Evolutionary conservation across 148 eudicot genomes (phyloP).

Genomic region (Diospyros kaki): DNA sequence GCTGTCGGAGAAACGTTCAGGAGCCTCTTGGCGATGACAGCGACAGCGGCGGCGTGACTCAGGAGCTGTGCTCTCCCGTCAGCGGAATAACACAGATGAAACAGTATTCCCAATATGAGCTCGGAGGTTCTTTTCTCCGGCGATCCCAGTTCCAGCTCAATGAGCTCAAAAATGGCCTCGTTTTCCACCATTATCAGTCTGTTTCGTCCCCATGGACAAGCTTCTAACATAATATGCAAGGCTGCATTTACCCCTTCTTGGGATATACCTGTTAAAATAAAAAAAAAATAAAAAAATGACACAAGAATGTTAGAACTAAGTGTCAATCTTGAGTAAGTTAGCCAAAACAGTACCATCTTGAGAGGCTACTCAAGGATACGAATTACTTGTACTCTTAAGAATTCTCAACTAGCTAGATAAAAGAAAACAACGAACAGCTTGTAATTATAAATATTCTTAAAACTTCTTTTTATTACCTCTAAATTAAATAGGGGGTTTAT

Average conservation of each 20-base stretch:
- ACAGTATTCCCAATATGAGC: conserved; percentile 28
- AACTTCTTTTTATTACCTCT: too few species aligned
- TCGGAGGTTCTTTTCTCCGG: conserved; percentile 35
- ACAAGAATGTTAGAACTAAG: background rate
- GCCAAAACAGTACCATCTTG: too few species aligned
- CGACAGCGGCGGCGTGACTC: conserved; percentile 41
- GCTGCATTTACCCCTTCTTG: conserved; percentile 27
- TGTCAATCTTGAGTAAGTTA: background rate
- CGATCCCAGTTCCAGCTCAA: conserved; percentile 29
- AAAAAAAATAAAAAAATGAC: background rate
- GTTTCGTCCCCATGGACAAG: conserved; percentile 38
- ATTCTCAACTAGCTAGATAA: too few species aligned
- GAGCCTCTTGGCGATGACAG: conserved; percentile 32
- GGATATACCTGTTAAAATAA: background rate
- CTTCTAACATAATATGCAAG: conserved; percentile 28
- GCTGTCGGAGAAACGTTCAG: conserved; percentile 30
- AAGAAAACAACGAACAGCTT: too few species aligned
- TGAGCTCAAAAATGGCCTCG: conserved; percentile 28
- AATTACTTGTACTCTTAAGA: too few species aligned
- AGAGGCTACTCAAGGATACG: too few species aligned
- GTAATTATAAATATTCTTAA: too few species aligned
- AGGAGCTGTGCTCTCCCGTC: conserved; percentile 40
- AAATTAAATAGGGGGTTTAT: too few species aligned
- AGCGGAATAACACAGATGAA: conserved; percentile 39
- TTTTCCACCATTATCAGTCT: conserved; percentile 28